These are phyloP conservation scores for Setaria italica DNA, from an alignment of 202 grass and related monocot species.

Conservation along the genomic window DNA sequence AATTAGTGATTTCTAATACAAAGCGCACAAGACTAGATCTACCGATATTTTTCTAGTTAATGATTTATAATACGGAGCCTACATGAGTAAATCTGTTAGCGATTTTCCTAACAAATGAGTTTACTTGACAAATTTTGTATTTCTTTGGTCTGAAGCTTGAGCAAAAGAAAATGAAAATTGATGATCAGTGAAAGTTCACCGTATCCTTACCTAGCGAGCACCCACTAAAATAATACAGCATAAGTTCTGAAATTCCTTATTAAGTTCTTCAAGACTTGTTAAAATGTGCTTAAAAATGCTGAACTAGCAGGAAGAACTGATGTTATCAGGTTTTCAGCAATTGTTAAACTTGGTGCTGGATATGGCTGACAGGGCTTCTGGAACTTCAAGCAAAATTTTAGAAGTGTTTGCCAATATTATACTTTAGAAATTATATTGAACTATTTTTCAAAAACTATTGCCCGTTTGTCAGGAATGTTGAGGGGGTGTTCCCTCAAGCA, in stretches of 20 bases:
- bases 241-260: not conserved
- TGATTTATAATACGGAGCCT: not conserved
- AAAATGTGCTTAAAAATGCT: not conserved
- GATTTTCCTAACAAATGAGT: not conserved
- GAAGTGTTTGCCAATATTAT: not conserved
- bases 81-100: not conserved
- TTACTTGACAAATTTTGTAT: too few species aligned
- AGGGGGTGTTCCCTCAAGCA: too few species aligned
- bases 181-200: not conserved
- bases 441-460: not conserved
- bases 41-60: not conserved
- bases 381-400: not conserved
- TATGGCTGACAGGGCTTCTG: not conserved
- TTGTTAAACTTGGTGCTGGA: not conserved
- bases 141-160: not conserved
- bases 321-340: not conserved
- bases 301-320: not conserved
- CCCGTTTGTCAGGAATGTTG: not conserved
- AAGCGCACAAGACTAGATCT: not conserved
- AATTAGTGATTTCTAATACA: not conserved
- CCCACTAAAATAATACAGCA: not conserved
- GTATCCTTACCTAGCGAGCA: not conserved
- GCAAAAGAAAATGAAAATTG: not conserved
- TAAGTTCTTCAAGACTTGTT: not conserved
- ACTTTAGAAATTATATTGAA: not conserved